Conservation (phyloP, 768 basidiomycete genomes). For the Strobilomyces dryophilus region DNA sequence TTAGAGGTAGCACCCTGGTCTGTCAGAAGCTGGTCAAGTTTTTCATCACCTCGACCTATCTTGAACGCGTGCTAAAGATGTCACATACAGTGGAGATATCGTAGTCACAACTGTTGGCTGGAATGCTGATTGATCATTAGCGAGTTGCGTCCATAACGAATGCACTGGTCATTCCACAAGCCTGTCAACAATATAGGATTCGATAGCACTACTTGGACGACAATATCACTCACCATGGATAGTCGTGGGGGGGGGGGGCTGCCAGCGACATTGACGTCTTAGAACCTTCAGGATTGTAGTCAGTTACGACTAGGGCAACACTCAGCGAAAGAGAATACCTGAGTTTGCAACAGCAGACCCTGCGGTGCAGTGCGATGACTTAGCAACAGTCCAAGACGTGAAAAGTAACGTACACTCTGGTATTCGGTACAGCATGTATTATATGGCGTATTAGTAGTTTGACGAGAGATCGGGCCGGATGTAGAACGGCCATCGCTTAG, state of each 20-base stretch:
- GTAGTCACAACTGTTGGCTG: slow-evolving; percentile 47
- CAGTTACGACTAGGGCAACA: background rate
- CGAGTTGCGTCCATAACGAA: background rate
- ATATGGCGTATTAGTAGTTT: slow-evolving; percentile 38
- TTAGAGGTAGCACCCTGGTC: slow-evolving; percentile 55
- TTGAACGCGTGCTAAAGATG: background rate
- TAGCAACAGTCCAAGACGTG: background rate
- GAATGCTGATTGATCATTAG: background rate
- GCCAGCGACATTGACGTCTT: slow-evolving; percentile 62
- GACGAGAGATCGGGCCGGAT: slow-evolving; percentile 49
- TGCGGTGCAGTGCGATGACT: slow-evolving; percentile 20
- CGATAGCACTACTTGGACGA: background rate
- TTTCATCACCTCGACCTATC: background rate
- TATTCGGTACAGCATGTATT: slow-evolving; percentile 62
- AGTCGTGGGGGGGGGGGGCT: slow-evolving; percentile 61
- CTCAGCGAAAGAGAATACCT: slow-evolving; percentile 29
- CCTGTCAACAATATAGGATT: slow-evolving; percentile 33
- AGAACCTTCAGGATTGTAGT: slow-evolving; percentile 46
- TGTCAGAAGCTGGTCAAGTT: slow-evolving; percentile 44
- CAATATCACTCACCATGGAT: slow-evolving; percentile 55
- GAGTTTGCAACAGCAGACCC: slow-evolving; percentile 59
- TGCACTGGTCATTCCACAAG: slow-evolving; percentile 64
- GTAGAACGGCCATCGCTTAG: slow-evolving; percentile 47
- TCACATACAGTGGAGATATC: slow-evolving; percentile 37
- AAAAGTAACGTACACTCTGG: slow-evolving; percentile 48